These are phyloP conservation scores for Cryptococcus floricola DNA, from an alignment of 1,284 basidiomycete genomes.

Conservation along the genomic window DNA sequence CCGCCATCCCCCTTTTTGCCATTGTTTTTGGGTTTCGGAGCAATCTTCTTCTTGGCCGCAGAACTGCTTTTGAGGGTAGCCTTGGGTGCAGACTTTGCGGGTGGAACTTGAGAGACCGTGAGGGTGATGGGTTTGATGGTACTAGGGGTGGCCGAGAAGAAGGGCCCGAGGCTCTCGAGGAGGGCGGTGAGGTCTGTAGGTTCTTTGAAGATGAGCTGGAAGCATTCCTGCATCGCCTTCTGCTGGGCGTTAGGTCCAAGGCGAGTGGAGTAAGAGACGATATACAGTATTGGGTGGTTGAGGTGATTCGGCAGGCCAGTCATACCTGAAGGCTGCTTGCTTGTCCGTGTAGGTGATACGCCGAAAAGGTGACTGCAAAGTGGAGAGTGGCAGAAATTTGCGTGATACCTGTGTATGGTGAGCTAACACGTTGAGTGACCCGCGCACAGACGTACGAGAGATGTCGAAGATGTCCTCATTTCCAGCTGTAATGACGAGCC, in stretches of 20 bases:
- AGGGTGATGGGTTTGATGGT: not conserved
- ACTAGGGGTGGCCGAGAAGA: slow-evolving; percentile 2
- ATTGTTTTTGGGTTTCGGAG: not conserved
- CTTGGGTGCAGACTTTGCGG: not conserved
- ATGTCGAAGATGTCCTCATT: no score
- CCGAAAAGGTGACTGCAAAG: not conserved
- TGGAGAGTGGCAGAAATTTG: not conserved
- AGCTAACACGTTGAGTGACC: no score
- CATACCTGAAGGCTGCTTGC: slow-evolving; percentile 8
- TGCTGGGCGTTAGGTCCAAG: not conserved
- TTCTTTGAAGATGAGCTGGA: slow-evolving; percentile 7
- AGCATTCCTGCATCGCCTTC: slow-evolving; percentile 11
- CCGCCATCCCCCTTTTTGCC: not conserved
- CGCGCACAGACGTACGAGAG: no score
- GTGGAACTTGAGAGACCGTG: not conserved
- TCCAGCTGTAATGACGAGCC: no score
- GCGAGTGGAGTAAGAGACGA: not conserved
- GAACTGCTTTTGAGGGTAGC: not conserved
- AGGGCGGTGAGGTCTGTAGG: not conserved
- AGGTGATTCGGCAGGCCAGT: slow-evolving; percentile 1
- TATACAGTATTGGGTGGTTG: not conserved
- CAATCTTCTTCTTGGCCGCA: not conserved
- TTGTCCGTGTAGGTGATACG: slow-evolving; percentile 1
- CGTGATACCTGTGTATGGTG: not conserved
- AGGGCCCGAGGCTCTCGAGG: slow-evolving; percentile 1